Evolutionary conservation across 2,329 filamentous ascomycete species (phyloP), one percentile per base, ranked within the genome.

Genomic region (Colletotrichum navitas): DNA sequence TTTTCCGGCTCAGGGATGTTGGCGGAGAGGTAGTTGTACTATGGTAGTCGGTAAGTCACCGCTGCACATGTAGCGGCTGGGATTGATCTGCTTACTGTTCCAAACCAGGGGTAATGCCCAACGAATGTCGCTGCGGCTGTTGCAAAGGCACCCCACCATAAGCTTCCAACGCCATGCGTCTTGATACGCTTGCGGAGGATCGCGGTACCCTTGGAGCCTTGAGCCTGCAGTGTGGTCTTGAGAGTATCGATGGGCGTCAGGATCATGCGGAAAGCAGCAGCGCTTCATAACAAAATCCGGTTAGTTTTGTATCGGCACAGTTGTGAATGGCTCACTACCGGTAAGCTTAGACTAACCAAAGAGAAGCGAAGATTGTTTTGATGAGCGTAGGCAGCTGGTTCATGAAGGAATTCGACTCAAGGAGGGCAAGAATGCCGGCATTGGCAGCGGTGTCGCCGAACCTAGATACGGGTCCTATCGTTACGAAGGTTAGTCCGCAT

Each of bases 391-490:
- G 84, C 24, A 86, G 74, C 59, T 78, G 72, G 34, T 81, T 84
- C 34, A 86, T 69, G 52, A 85, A 85, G 0, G 83, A 79, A 49
- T 86, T 86, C 5, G 83, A 85, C 62, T 84, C 81, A 0, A 86
- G 79, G 39, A 86, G 66, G 0, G 84, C 84, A 0, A 86, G 78
- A n/a, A 86, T 86, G 1, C 84, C 84, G 1, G 84, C 84, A 41
- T 86, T 86, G 54, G 84, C 84, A 1, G 84, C 84, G 1, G 84
- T 86, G 58, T 86, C 84, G 14, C 84, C 84, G 21, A 86, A 86
- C 63, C 84, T 75, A 1, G 84, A 81, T 0, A 84, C 77, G 0
- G 84, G 84, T 0, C 84, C 83, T 84, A 16, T 34, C 47, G 18
- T 7, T 7, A 18, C 24, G 12, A 18, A 16, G 16, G 6, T 51